A percentile compares a stretch with the other conserved stretches of the same genome.
Evolutionary conservation across 306 rosid species (phyloP).

Genomic region (Vachellia collinsii): DNA sequence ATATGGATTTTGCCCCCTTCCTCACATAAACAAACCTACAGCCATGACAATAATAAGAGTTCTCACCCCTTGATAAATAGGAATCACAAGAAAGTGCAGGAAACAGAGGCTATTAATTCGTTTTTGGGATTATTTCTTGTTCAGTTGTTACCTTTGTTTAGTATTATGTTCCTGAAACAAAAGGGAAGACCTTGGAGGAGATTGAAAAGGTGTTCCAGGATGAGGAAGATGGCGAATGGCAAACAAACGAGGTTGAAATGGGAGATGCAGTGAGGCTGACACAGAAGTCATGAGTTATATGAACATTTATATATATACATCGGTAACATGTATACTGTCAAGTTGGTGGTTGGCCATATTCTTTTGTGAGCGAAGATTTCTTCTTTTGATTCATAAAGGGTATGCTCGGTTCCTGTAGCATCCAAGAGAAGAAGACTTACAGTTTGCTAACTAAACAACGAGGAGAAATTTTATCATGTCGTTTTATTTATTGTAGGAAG

Average conservation of each 20-base stretch:
- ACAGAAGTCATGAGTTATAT: conserved; percentile 31
- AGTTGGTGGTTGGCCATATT: conserved; percentile 15
- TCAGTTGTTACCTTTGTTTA: conserved; percentile 59
- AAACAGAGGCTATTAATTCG: conserved; percentile 63
- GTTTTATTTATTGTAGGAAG: conserved; percentile 20
- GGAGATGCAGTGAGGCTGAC: conserved; percentile 56
- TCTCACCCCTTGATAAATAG: too few relatives aligned
- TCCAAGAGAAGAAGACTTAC: conserved; percentile 10
- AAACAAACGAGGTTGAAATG: conserved; percentile 55
- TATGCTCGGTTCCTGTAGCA: conserved; percentile 8
- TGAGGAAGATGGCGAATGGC: conserved; percentile 39
- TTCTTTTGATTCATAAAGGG: conserved; percentile 25
- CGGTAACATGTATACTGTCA: background rate
- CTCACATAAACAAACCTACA: too few relatives aligned
- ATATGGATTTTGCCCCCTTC: too few relatives aligned
- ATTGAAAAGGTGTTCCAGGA: conserved; percentile 58
- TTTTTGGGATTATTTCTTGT: conserved; percentile 57
- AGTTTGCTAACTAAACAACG: background rate
- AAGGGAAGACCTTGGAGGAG: conserved; percentile 64
- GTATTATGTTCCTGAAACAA: conserved; percentile 74
- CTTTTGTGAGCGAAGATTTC: conserved; percentile 28
- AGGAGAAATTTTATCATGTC: background rate
- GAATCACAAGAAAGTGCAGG: conserved; percentile 37
- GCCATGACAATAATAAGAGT: too few relatives aligned
- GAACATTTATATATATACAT: too few relatives aligned